phyloP scores from a whole-genome alignment of 257 asterid genomes.

The Fraxinus anomala region DNA sequence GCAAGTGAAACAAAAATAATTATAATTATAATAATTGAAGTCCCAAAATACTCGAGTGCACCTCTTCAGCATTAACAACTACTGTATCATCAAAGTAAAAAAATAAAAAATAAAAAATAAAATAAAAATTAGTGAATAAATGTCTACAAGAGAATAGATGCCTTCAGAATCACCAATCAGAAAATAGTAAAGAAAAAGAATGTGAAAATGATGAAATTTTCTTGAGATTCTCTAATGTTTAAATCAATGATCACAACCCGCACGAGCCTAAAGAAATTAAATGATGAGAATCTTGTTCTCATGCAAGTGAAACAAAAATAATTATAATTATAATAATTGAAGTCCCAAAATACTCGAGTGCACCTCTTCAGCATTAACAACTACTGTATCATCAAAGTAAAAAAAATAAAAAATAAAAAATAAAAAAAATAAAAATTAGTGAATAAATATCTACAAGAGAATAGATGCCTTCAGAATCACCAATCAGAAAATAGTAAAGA shows the following conservation, averaged over 20 bases:
- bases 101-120: neutral
- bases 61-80: constrained; percentile 25
- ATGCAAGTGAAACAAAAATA: constrained; percentile 6
- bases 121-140: neutral
- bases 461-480: constrained; percentile 23
- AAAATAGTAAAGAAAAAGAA: constrained; percentile 23
- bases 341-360: constrained; percentile 15
- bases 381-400: constrained; percentile 7
- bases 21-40: neutral
- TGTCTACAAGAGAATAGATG: constrained; percentile 10
- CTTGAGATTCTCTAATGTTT: constrained; percentile 33
- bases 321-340: neutral
- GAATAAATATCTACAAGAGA: constrained; percentile 8
- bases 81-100: constrained; percentile 13
- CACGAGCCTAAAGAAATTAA: constrained; percentile 36
- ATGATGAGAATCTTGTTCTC: constrained; percentile 24
- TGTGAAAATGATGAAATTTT: constrained; percentile 19
- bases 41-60: constrained; percentile 16
- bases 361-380: constrained; percentile 26
- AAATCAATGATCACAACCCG: constrained; percentile 36
- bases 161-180: constrained; percentile 28
- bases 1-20: neutral
- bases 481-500: constrained; percentile 25
- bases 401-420: neutral
- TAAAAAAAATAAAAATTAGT: constrained; percentile 4